Evolutionary conservation across 768 basidiomycete genomes (phyloP).

Genomic region (Tephrocybe sp.): DNA sequence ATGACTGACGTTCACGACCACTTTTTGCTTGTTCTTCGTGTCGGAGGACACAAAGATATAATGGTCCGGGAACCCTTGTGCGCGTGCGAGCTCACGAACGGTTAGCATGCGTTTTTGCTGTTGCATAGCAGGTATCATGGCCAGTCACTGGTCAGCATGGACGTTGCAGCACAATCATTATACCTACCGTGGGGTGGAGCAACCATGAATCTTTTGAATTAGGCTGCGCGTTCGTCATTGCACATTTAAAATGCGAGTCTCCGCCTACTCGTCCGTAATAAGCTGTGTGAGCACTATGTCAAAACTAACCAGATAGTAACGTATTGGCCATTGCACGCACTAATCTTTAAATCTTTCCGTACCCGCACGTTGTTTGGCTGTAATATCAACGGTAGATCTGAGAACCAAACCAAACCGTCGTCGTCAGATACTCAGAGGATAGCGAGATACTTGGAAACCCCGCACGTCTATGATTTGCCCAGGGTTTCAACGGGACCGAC

Average conservation of each 20-base stretch:
- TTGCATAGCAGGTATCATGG: background rate
- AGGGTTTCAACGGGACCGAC: slow-evolving; percentile 49
- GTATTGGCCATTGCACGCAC: background rate
- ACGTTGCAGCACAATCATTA: too few relatives aligned
- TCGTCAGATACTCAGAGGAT: background rate
- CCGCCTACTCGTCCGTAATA: slow-evolving; percentile 57
- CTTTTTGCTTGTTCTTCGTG: slow-evolving; percentile 22
- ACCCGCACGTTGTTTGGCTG: slow-evolving; percentile 27
- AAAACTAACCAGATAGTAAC: background rate
- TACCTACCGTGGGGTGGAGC: slow-evolving; percentile 42
- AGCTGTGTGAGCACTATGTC: slow-evolving; percentile 26
- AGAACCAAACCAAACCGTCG: background rate
- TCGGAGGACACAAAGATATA: slow-evolving; percentile 59
- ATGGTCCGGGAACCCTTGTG: slow-evolving; percentile 76
- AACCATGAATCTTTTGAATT: slow-evolving; percentile 43
- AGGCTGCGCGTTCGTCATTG: slow-evolving; percentile 55
- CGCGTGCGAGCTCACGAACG: slow-evolving; percentile 66
- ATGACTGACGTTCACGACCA: slow-evolving; percentile 52
- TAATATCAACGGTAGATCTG: slow-evolving; percentile 43
- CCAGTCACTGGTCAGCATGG: too few relatives aligned
- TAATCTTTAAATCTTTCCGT: slow-evolving; percentile 19
- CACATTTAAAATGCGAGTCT: slow-evolving; percentile 56
- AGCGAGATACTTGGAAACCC: background rate
- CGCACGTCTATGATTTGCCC: slow-evolving; percentile 51
- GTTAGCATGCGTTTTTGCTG: slow-evolving; percentile 73